These are phyloP conservation scores for Dictyophora rubrovolvata DNA, from an alignment of 768 basidiomycete species.

Conservation along the genomic window DNA sequence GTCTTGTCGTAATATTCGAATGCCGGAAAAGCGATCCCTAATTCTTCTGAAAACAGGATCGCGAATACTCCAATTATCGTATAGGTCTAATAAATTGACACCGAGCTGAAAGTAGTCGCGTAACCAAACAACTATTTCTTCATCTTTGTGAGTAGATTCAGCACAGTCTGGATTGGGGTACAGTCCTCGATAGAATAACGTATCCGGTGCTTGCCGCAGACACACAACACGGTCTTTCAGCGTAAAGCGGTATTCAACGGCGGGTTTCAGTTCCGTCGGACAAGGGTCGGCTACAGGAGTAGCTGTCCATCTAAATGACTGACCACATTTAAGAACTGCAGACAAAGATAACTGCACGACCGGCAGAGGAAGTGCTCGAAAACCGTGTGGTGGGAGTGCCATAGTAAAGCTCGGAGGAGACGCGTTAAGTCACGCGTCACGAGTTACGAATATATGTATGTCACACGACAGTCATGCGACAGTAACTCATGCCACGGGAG, in stretches of 20 bases:
- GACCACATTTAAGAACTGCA: constrained; percentile 72
- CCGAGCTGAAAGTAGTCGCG: constrained; percentile 85
- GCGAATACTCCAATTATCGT: constrained; percentile 59
- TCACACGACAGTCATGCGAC: too few relatives aligned
- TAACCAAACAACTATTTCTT: constrained; percentile 66
- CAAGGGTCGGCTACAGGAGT: constrained; percentile 28
- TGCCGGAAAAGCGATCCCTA: constrained; percentile 61
- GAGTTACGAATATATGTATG: neutral
- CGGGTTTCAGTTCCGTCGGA: constrained; percentile 13
- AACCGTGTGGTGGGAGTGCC: constrained; percentile 30
- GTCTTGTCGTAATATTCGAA: constrained; percentile 83
- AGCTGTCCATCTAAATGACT: constrained; percentile 76
- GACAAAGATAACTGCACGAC: constrained; percentile 66
- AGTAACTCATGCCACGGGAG: too few relatives aligned
- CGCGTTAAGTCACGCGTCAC: neutral
- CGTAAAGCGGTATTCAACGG: constrained; percentile 72
- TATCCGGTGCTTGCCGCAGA: constrained; percentile 56
- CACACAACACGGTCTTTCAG: constrained; percentile 77
- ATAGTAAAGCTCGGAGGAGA: constrained; percentile 11
- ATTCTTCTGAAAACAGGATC: constrained; percentile 69
- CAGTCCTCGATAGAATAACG: constrained; percentile 60
- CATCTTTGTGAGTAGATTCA: constrained; percentile 31
- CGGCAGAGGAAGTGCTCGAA: constrained; percentile 49
- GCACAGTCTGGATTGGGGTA: constrained; percentile 34
- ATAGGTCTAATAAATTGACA: constrained; percentile 58